Evolutionary conservation across 805 yeast genomes (phyloP), one percentile per base, ranked within the genome.

Genomic region (Ogataea degrootiae): DNA sequence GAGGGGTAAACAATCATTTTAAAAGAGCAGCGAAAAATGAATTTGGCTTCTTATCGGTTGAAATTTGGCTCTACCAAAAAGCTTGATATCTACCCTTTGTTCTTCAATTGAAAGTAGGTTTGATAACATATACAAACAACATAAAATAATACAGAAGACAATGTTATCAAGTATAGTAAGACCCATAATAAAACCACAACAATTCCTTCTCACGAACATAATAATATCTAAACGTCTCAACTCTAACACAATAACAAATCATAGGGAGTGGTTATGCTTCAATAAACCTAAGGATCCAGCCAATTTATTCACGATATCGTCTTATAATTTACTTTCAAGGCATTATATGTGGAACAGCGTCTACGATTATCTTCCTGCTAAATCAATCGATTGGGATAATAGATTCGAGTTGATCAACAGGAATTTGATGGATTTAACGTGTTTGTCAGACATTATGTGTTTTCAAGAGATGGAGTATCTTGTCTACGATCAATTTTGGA

Each of bases 261-360:
- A 56, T 35, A 43, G 68, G 34, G 34, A 54, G 2, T 50, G 63
- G 54, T 35, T 56, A 3, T 39, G 45, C 9, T 23, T 55, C 8
- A 37, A 47, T 5, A 39, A 49, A 2, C 42, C 37, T 7, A 7
- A 40, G 23, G 19, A 42, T 39, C 17, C 42, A 11, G 21, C 43
- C 1, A 39, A 55, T 5, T 52, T 59, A 1, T 54, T 68, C 42
- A 58, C 67, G 0, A 55, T 68, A 3, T 63, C 70, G 6, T 62
- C 69, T 1, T 68, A 68, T 45, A 68, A 68, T 45, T 54, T 68
- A 2, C 47, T 68, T 26, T 62, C 63, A 1, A 61, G 67, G 33
- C 79, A 80, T 44, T 82, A 82, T 51, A 65, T 80, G 63, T 80
- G 86, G 86, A 75, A 76, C 1, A 72, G 72, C 44, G 79, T 81